These are phyloP conservation scores for Osmanthus fragrans DNA, from an alignment of 257 asterid genomes.

Conservation along the genomic window DNA sequence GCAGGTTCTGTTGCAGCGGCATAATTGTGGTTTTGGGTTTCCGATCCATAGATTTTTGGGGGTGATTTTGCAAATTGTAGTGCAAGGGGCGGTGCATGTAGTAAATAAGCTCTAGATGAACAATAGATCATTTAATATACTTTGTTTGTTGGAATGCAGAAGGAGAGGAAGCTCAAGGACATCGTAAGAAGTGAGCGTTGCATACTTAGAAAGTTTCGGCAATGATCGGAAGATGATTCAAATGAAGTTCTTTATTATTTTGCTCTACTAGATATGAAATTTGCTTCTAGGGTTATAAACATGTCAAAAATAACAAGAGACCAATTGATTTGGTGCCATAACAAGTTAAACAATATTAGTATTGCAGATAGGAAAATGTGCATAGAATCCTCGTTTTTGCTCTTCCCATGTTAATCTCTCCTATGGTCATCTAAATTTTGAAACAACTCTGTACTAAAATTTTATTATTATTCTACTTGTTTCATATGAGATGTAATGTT, in stretches of 20 bases:
- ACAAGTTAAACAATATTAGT: conserved; percentile 63
- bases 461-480: neutral
- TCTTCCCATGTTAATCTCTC: conserved; percentile 65
- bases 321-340: conserved; percentile 75
- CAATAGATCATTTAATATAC: neutral
- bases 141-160: conserved; percentile 45
- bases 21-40: too few species aligned
- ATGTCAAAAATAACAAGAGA: conserved; percentile 71
- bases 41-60: too few species aligned
- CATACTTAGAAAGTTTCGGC: conserved; percentile 55
- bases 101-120: neutral
- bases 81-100: too few species aligned
- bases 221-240: conserved; percentile 38
- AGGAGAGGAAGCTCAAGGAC: conserved; percentile 76
- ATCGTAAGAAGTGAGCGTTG: conserved; percentile 64
- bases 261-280: conserved; percentile 75
- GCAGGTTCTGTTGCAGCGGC: too few species aligned
- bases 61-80: too few species aligned
- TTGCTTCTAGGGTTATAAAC: conserved; percentile 72
- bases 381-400: conserved; percentile 72
- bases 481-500: too few species aligned
- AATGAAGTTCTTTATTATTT: conserved; percentile 71
- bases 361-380: conserved; percentile 63
- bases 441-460: neutral
- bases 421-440: neutral